These are phyloP conservation scores for Pistacia integerrima DNA, from an alignment of 345 rosid species.

Conservation along the genomic window DNA sequence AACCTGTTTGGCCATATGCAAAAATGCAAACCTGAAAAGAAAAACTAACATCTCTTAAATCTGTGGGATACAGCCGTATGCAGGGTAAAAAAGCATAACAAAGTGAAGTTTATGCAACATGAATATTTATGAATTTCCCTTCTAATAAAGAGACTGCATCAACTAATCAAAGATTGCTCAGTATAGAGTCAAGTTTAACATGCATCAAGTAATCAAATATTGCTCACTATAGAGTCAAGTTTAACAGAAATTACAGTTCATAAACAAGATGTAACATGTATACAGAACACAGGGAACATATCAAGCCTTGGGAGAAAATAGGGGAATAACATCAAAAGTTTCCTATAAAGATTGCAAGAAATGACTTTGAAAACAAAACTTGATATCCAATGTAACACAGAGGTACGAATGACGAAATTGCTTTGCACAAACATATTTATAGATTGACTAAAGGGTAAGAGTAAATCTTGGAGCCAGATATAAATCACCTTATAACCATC, in stretches of 20 bases:
- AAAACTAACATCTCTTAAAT: conserved; percentile 10
- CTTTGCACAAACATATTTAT: neutral
- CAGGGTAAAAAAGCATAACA: neutral
- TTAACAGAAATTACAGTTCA: neutral
- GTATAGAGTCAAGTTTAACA: neutral
- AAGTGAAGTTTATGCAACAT: neutral
- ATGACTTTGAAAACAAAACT: neutral
- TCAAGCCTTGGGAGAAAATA: no score
- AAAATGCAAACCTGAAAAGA: conserved; percentile 82
- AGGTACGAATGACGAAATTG: neutral
- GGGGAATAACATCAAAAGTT: no score
- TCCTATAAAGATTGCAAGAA: neutral
- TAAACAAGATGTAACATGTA: no score
- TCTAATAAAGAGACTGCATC: neutral
- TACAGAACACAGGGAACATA: no score
- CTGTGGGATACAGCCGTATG: neutral
- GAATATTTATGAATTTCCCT: neutral
- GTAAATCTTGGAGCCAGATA: neutral
- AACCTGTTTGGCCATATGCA: conserved; percentile 99
- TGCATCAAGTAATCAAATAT: conserved; percentile 7
- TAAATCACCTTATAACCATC: conserved; percentile 93
- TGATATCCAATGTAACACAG: neutral
- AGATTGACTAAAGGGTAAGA: conserved; percentile 1
- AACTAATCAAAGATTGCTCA: neutral
- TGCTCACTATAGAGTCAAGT: neutral